Conservation (phyloP, 352 stramenopile species). For the Globisporangium emineosum region DNA sequence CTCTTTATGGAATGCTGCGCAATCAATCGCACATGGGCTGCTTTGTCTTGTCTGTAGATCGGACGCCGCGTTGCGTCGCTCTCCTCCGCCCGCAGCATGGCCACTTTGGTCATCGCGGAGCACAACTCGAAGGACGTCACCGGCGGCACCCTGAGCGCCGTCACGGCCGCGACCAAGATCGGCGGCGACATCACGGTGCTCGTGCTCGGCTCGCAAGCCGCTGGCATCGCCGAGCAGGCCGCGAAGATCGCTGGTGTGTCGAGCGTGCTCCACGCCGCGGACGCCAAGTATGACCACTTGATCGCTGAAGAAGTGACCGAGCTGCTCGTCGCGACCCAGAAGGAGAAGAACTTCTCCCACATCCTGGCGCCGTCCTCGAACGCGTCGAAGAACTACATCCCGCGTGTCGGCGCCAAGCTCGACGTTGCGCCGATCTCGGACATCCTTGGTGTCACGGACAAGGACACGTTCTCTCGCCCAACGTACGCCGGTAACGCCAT, state of each 20-base stretch:
- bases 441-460: slow-evolving; percentile 88
- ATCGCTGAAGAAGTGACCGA: slow-evolving; percentile 87
- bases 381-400: slow-evolving; percentile 96
- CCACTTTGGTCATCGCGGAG: slow-evolving; percentile 87
- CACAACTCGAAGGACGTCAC: slow-evolving; percentile 77
- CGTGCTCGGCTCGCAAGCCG: slow-evolving; percentile 67
- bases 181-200: slow-evolving; percentile 78
- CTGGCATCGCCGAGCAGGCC: slow-evolving; percentile 52
- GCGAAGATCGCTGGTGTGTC: slow-evolving; percentile 77
- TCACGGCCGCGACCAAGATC: slow-evolving; percentile 86
- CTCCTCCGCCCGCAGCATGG: slow-evolving; percentile 38
- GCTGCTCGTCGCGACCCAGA: slow-evolving; percentile 65
- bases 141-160: slow-evolving; percentile 69
- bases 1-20: not conserved
- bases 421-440: slow-evolving; percentile 96
- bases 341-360: slow-evolving; percentile 78
- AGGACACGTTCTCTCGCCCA: slow-evolving; percentile 94
- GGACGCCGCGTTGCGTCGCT: slow-evolving; percentile 45
- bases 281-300: slow-evolving; percentile 87
- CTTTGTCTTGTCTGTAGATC: slow-evolving; percentile 26
- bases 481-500: slow-evolving; percentile 88
- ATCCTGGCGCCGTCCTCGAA: slow-evolving; percentile 96
- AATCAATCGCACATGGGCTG: not conserved
- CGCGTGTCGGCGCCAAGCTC: slow-evolving; percentile 92
- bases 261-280: slow-evolving; percentile 79